Evolutionary conservation across 106 monocot species (phyloP), one percentile per base, ranked within the genome.

Genomic region (Dendrobium huoshanense): DNA sequence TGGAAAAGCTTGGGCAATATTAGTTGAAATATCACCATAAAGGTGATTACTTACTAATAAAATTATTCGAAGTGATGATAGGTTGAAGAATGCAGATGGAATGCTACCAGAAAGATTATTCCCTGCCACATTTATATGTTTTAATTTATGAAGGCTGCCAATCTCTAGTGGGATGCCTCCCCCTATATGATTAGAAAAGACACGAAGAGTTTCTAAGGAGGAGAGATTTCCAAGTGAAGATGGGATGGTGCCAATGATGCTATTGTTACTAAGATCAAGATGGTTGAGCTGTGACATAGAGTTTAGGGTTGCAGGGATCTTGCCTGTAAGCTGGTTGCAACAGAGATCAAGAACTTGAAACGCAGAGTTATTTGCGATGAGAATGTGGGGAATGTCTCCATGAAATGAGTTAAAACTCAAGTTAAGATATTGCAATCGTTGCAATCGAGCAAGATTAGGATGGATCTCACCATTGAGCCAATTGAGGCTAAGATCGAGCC

Each of bases 391-490:
- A 55, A 87, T 77, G 4, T 20, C 24, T n/a, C 87, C 83, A 4
- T 13, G 27, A 18, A 87, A 77, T 3, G 77, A 47, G 41, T 87
- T 87, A 40, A 49, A 3, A 54, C 84, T 87, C 37, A 87, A 42
- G 54, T 81, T 84, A 67, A 87, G 87, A 80, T 84, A 64, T 41
- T n/a, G 76, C 0, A 90, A 78, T 0, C 81, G 73, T 2, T 4
- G 56, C 9, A 91, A 61, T 10, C 16, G 56, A 17, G 85, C 82
- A 7, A 91, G 24, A 64, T 86, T 85, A 0, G 9, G 42, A 3
- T 85, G 88, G 47, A 91, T 85, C 10, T 10, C 40, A 2, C 91
- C 88, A 41, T 51, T 41, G 40, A 91, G 41, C 0, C 27, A 22
- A 67, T 91, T 88, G 37, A 54, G 22, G 6, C 77, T 17, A 33